Conservation (phyloP, 2,329 filamentous ascomycete genomes). For the Diaporthe sp. region DNA sequence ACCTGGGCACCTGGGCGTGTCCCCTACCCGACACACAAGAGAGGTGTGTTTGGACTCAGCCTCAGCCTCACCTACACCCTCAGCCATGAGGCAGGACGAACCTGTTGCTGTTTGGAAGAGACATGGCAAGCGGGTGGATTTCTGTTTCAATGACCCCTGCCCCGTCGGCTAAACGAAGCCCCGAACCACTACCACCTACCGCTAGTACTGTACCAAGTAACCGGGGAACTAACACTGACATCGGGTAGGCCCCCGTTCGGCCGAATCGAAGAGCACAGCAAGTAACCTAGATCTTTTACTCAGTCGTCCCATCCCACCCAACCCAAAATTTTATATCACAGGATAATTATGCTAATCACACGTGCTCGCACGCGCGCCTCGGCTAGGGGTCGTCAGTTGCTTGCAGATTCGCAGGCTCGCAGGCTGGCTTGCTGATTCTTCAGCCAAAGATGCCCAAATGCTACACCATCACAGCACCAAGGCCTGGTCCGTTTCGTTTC, state of each 20-base stretch:
- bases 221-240: no score
- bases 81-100: background rate
- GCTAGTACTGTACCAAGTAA: no score
- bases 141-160: constrained; percentile 4
- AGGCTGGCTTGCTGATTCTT: background rate
- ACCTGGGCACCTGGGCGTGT: constrained; percentile 13
- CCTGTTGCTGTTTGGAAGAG: background rate
- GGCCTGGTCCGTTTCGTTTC: constrained; percentile 21
- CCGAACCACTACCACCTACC: background rate
- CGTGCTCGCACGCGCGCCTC: constrained; percentile 7
- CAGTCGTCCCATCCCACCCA: background rate
- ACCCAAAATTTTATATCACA: background rate
- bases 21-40: no score
- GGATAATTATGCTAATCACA: constrained; percentile 4
- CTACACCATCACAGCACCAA: constrained; percentile 21
- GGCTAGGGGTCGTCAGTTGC: background rate
- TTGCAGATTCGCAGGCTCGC: background rate
- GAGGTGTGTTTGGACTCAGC: background rate
- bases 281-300: background rate
- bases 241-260: background rate
- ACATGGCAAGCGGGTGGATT: background rate
- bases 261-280: constrained; percentile 1
- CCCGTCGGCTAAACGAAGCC: background rate
- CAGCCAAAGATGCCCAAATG: constrained; percentile 1
- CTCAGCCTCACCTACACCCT: background rate